A percentile compares a stretch with the other conserved stretches of the same genome.
phyloP scores from a whole-genome alignment of 495 filamentous ascomycete genomes.

The Ascodesmis nigricans region DNA sequence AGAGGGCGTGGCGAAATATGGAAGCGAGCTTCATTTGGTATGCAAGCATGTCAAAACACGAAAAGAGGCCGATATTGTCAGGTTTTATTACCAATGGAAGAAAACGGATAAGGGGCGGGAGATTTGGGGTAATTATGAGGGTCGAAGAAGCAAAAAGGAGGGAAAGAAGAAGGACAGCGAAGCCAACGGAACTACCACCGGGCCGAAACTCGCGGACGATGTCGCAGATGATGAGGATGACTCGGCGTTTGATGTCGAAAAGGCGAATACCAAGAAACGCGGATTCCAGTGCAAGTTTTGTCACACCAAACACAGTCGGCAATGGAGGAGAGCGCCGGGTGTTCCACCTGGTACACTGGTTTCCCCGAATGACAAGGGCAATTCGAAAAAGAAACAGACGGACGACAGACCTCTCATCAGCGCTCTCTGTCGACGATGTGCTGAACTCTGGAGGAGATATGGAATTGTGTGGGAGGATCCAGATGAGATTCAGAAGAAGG shows the following conservation, averaged over 20 bases:
- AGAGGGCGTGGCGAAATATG: constrained; percentile 74
- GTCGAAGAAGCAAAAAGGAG: constrained; percentile 72
- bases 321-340: constrained; percentile 80
- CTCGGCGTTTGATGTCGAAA: constrained; percentile 84
- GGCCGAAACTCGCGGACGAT: constrained; percentile 65
- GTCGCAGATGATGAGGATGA: constrained; percentile 86
- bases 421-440: constrained; percentile 75
- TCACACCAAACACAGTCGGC: constrained; percentile 47
- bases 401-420: constrained; percentile 56
- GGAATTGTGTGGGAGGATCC: constrained; percentile 86
- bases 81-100: constrained; percentile 97
- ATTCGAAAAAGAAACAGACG: constrained; percentile 36
- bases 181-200: constrained; percentile 33
- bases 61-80: constrained; percentile 53
- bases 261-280: constrained; percentile 54
- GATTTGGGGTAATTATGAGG: constrained; percentile 75
- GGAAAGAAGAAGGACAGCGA: constrained; percentile 39
- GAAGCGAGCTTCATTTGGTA: constrained; percentile 69
- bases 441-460: constrained; percentile 80
- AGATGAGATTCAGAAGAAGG: constrained; percentile 85
- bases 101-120: constrained; percentile 67
- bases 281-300: constrained; percentile 94
- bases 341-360: constrained; percentile 47
- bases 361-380: constrained; percentile 38
- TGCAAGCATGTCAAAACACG: constrained; percentile 70